Evolutionary conservation across 805 yeast genomes (phyloP).

Genomic region (Wickerhamomyces chambardii): DNA sequence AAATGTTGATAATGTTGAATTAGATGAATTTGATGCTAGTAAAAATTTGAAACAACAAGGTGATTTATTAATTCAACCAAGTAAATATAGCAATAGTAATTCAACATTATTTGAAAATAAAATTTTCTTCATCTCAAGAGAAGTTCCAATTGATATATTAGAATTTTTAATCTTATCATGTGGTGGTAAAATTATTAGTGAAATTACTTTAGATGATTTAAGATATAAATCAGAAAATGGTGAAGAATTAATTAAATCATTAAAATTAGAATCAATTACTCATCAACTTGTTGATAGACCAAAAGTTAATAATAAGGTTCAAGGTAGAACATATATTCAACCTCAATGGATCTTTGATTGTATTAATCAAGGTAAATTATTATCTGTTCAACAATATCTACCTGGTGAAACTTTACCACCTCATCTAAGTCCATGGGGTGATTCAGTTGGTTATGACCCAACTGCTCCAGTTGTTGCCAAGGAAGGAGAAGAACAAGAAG

Average conservation of each 20-base stretch:
- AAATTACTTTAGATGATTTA: constrained; percentile 77
- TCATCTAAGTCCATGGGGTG: constrained; percentile 99
- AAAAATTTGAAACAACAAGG: constrained; percentile 53
- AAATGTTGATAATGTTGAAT: constrained; percentile 29
- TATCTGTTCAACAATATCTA: constrained; percentile 74
- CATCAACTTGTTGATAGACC: constrained; percentile 97
- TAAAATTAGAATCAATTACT: constrained; percentile 65
- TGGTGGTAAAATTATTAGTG: constrained; percentile 83
- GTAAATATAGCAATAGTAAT: constrained; percentile 45
- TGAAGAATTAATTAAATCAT: constrained; percentile 26
- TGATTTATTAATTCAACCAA: constrained; percentile 70
- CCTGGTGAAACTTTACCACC: constrained; percentile 97
- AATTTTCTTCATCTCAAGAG: constrained; percentile 86
- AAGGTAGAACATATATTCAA: constrained; percentile 90
- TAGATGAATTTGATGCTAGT: constrained; percentile 63
- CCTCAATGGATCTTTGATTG: constrained; percentile 98
- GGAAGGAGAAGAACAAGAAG: constrained; percentile 36
- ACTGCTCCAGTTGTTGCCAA: constrained; percentile 37
- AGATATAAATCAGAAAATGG: constrained; percentile 22
- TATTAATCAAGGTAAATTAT: constrained; percentile 65
- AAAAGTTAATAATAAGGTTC: constrained; percentile 60
- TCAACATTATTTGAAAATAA: constrained; percentile 64
- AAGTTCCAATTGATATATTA: constrained; percentile 85
- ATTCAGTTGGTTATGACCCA: constrained; percentile 86
- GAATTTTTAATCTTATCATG: constrained; percentile 81